phyloP scores from a whole-genome alignment of 768 basidiomycete genomes.

The Mycena crocata region DNA sequence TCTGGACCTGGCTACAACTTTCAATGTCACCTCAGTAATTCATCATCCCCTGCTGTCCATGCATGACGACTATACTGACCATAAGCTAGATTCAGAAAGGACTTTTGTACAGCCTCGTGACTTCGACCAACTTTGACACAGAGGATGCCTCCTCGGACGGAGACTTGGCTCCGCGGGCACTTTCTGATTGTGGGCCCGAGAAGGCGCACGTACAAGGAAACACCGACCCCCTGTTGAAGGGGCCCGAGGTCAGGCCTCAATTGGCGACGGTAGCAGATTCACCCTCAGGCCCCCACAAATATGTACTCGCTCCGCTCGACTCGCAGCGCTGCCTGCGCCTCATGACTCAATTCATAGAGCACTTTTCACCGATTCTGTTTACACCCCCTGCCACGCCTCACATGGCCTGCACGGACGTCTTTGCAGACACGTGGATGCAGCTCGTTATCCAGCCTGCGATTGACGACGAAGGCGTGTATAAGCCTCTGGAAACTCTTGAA shows the following conservation, averaged over 20 bases:
- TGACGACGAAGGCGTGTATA: constrained; percentile 70
- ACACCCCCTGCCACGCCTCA: constrained; percentile 77
- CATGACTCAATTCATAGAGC: constrained; percentile 66
- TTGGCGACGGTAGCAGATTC: constrained; percentile 13
- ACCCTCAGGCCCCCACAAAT: constrained; percentile 38
- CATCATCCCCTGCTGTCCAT: background rate
- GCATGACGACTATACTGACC: background rate
- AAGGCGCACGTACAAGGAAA: constrained; percentile 16
- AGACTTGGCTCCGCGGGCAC: constrained; percentile 16
- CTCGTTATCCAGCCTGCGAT: constrained; percentile 78
- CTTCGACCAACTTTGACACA: constrained; percentile 66
- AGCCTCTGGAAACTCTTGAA: constrained; percentile 78
- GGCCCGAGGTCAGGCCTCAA: constrained; percentile 20
- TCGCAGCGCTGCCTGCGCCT: constrained; percentile 58
- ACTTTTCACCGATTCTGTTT: constrained; percentile 81
- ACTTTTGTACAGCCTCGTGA: constrained; percentile 73
- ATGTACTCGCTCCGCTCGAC: constrained; percentile 45
- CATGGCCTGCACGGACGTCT: constrained; percentile 78
- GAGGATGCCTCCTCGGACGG: constrained; percentile 38
- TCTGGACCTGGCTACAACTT: constrained; percentile 60
- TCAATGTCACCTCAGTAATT: constrained; percentile 60
- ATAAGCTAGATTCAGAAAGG: constrained; percentile 65
- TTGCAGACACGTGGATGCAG: constrained; percentile 80
- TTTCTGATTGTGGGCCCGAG: constrained; percentile 15
- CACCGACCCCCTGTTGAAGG: constrained; percentile 3